Evolutionary conservation across 805 yeast species (phyloP).

Genomic region (Ogataea henricii): DNA sequence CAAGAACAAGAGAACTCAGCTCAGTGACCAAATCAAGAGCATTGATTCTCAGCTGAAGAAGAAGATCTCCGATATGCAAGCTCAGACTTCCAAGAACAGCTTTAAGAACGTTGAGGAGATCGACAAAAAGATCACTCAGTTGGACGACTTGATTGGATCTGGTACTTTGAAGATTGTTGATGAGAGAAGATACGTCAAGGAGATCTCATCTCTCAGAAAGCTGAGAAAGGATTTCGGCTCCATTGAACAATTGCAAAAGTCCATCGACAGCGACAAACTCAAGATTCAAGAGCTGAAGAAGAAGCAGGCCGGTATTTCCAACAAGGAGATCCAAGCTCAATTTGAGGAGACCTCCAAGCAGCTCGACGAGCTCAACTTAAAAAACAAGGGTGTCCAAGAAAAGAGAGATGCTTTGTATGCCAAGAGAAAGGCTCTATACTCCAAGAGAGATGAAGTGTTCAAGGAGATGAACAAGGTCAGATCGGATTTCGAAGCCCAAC

Average conservation of each 20-base stretch:
- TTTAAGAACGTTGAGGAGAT: slow-evolving; percentile 71
- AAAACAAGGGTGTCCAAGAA: slow-evolving; percentile 61
- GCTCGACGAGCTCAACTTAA: slow-evolving; percentile 63
- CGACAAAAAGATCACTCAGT: slow-evolving; percentile 60
- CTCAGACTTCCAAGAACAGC: slow-evolving; percentile 66
- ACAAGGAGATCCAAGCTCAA: slow-evolving; percentile 63
- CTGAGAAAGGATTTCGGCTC: slow-evolving; percentile 74
- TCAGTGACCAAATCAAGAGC: slow-evolving; percentile 66
- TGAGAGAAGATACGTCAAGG: slow-evolving; percentile 83
- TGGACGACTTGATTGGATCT: slow-evolving; percentile 74
- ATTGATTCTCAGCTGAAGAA: slow-evolving; percentile 72
- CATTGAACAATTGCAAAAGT: slow-evolving; percentile 72
- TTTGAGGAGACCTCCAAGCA: slow-evolving; percentile 70
- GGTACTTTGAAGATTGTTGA: slow-evolving; percentile 87
- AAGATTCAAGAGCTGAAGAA: slow-evolving; percentile 76
- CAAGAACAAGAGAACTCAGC: slow-evolving; percentile 35
- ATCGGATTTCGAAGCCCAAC: slow-evolving; percentile 74
- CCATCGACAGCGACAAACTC: slow-evolving; percentile 75
- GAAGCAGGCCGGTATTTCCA: slow-evolving; percentile 57
- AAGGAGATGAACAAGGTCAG: slow-evolving; percentile 67
- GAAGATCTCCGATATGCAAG: slow-evolving; percentile 72
- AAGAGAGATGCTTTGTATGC: slow-evolving; percentile 65
- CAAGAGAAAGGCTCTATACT: slow-evolving; percentile 66
- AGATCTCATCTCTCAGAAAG: slow-evolving; percentile 80
- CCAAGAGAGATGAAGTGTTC: slow-evolving; percentile 69